Percentiles rank a stretch among this genome's conserved stretches.
Evolutionary conservation across 495 filamentous ascomycete genomes (phyloP).

Genomic region (Aspergillus funiculosus): DNA sequence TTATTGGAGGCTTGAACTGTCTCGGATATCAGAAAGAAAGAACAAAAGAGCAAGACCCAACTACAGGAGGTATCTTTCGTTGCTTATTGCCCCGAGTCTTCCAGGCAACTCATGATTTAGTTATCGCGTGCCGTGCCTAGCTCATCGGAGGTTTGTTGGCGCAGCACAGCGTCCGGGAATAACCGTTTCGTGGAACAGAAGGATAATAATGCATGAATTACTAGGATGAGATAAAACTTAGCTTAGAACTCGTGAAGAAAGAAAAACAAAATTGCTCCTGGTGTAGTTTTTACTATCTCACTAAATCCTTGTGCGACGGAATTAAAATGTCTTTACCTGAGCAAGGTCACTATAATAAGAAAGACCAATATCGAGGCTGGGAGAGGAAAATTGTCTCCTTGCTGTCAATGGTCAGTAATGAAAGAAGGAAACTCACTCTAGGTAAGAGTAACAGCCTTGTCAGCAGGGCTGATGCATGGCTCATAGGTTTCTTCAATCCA

Average conservation of each 20-base stretch:
- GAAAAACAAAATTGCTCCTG: background rate
- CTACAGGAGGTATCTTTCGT: no score
- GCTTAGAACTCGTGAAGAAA: background rate
- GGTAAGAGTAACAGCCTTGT: constrained; percentile 3
- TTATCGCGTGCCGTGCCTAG: constrained; percentile 11
- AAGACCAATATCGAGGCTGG: background rate
- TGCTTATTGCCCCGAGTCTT: no score
- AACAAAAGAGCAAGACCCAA: no score
- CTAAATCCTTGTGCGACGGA: no score
- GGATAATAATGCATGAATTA: constrained; percentile 21
- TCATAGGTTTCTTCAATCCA: constrained; percentile 3
- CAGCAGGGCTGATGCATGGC: constrained; percentile 2
- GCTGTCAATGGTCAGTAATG: constrained; percentile 6
- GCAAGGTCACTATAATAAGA: background rate
- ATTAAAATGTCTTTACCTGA: no score
- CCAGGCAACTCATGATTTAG: no score
- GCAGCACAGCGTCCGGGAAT: constrained; percentile 22
- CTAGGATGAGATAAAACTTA: constrained; percentile 10
- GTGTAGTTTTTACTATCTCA: background rate
- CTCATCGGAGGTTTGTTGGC: constrained; percentile 24
- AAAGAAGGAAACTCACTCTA: constrained; percentile 8
- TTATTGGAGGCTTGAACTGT: no score
- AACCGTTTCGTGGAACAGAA: constrained; percentile 26
- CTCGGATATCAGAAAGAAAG: no score
- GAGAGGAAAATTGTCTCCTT: constrained; percentile 6